phyloP scores from a whole-genome alignment of 306 rosid genomes.

The Prunus campanulata region DNA sequence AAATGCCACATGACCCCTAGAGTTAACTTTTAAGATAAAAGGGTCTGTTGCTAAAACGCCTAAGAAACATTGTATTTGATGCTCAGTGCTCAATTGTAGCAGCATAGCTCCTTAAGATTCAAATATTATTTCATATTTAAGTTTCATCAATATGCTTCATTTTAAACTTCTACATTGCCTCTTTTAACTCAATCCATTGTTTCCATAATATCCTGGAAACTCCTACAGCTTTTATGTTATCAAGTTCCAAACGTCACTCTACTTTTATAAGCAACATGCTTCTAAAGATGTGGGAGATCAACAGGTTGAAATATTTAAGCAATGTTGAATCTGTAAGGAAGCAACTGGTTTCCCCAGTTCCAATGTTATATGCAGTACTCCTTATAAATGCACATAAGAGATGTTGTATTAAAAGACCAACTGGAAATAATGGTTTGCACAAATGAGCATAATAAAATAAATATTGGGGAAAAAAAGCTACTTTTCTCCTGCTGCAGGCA shows the following conservation, averaged over 20 bases:
- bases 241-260: background rate
- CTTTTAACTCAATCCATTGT: background rate
- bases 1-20: background rate
- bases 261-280: background rate
- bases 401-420: background rate
- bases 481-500: slow-evolving; percentile 67
- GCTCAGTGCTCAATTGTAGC: too few relatives aligned
- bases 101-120: background rate
- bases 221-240: background rate
- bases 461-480: slow-evolving; percentile 34
- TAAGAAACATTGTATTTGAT: background rate
- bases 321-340: background rate
- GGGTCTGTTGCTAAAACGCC: background rate
- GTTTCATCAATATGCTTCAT: background rate
- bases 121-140: background rate
- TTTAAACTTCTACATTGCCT: background rate
- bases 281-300: background rate
- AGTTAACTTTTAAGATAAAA: background rate
- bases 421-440: background rate
- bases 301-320: background rate
- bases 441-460: background rate
- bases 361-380: background rate
- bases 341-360: background rate
- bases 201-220: background rate
- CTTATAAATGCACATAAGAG: background rate